phyloP scores from a whole-genome alignment of 768 basidiomycete species.

The Lentinus tigrinus region DNA sequence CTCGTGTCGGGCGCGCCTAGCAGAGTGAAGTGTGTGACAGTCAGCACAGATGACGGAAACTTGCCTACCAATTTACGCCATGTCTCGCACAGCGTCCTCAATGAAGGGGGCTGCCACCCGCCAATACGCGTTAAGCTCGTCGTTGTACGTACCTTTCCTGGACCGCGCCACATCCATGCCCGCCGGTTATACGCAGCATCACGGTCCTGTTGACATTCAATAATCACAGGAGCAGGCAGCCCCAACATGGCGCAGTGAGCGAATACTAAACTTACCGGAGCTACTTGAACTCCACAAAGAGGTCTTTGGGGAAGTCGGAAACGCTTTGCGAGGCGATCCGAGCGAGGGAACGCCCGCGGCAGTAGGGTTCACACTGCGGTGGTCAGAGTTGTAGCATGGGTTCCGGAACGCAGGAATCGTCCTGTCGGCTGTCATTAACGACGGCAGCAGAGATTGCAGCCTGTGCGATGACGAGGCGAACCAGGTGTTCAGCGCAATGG shows the following conservation, averaged over 20 bases:
- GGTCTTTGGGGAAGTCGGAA: neutral
- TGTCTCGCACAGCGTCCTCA: neutral
- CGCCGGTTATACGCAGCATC: neutral
- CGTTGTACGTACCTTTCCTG: slow-evolving; percentile 1
- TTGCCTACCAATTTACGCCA: neutral
- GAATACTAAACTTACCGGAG: neutral
- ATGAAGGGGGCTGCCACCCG: neutral
- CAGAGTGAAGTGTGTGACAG: slow-evolving; percentile 8
- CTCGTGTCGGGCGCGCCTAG: slow-evolving; percentile 10
- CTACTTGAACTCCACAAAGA: neutral
- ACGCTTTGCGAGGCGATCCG: neutral
- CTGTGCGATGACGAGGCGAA: too few species aligned
- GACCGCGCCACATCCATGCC: neutral
- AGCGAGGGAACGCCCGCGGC: neutral
- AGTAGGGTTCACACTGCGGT: neutral
- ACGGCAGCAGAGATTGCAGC: too few species aligned
- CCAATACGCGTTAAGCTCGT: neutral
- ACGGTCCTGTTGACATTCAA: neutral
- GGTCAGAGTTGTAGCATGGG: neutral
- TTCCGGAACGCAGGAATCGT: too few species aligned
- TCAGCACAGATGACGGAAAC: slow-evolving; percentile 9
- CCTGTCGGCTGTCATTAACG: too few species aligned
- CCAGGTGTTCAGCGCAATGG: neutral
- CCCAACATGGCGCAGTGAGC: neutral
- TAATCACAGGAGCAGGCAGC: neutral